A percentile compares a stretch with the other conserved stretches of the same genome.
phyloP scores from a whole-genome alignment of 345 rosid species.

The Brassica incana region DNA sequence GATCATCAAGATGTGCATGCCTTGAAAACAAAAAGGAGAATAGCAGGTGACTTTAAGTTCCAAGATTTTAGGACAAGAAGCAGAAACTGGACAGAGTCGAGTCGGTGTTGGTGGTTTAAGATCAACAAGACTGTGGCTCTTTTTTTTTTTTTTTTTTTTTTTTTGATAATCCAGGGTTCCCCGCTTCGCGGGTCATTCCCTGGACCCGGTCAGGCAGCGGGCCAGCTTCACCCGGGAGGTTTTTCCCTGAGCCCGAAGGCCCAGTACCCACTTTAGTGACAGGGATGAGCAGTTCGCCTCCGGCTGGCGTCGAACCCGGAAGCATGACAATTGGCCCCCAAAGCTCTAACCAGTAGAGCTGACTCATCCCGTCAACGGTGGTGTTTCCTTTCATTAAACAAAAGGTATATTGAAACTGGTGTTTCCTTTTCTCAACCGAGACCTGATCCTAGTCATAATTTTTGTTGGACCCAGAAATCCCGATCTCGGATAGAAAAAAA shows the following conservation, averaged over 20 bases:
- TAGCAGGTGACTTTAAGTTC: background rate
- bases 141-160: no score
- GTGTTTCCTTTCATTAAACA: background rate
- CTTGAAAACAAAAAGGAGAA: constrained; percentile 36
- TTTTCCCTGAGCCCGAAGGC: no score
- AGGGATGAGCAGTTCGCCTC: no score
- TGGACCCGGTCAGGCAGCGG: no score
- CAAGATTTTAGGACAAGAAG: background rate
- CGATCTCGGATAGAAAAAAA: no score
- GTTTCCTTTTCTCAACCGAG: background rate
- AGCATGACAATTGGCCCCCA: constrained; percentile 31
- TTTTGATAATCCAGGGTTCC: no score
- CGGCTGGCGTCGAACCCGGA: no score
- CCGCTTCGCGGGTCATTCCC: no score
- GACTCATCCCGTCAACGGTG: constrained; percentile 16
- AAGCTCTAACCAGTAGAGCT: no score
- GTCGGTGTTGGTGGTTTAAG: constrained; percentile 1
- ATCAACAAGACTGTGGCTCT: background rate
- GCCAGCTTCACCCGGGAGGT: no score
- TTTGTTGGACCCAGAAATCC: no score
- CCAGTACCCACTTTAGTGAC: no score
- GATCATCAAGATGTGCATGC: constrained; percentile 96
- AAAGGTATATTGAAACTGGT: constrained; percentile 22
- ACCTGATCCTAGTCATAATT: background rate
- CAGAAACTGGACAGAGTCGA: background rate